A percentile compares a stretch with the other conserved stretches of the same genome.
These are phyloP conservation scores for Moricandia moricandioides DNA, from an alignment of 345 rosid genomes.

Conservation along the genomic window DNA sequence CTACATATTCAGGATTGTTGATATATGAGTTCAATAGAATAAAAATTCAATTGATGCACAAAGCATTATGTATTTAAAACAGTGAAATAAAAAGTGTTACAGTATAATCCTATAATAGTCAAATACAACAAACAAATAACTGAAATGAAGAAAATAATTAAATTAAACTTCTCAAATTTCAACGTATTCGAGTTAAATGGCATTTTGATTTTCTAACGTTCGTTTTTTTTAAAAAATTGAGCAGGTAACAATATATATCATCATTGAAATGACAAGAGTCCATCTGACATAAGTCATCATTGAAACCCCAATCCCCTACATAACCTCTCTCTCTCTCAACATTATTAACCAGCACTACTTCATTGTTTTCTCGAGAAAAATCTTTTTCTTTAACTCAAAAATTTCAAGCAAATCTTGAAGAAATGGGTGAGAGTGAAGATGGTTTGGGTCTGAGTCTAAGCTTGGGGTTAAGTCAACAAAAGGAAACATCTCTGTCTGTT, in stretches of 20 bases:
- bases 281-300: slow-evolving; percentile 52
- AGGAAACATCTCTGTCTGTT: slow-evolving; percentile 42
- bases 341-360: slow-evolving; percentile 24
- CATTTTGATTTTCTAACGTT: slow-evolving; percentile 1
- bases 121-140: background rate
- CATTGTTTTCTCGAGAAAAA: slow-evolving; percentile 29
- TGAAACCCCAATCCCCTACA: slow-evolving; percentile 37
- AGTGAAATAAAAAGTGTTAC: background rate
- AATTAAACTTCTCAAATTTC: background rate
- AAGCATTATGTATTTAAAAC: background rate
- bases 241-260: slow-evolving; percentile 37
- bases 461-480: slow-evolving; percentile 21
- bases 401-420: background rate
- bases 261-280: slow-evolving; percentile 48
- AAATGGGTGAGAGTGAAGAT: slow-evolving; percentile 58
- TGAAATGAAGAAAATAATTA: background rate
- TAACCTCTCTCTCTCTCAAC: slow-evolving; percentile 1
- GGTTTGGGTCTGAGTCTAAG: slow-evolving; percentile 46
- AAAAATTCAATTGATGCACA: background rate
- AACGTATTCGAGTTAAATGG: slow-evolving; percentile 27
- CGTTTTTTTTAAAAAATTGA: background rate
- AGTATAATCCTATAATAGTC: background rate
- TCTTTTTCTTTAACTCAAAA: background rate
- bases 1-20: background rate
- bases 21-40: background rate